Evolutionary conservation across 192 early-diverging fungal species (phyloP).

Genomic region (Rhizoclosmatium sp.): DNA sequence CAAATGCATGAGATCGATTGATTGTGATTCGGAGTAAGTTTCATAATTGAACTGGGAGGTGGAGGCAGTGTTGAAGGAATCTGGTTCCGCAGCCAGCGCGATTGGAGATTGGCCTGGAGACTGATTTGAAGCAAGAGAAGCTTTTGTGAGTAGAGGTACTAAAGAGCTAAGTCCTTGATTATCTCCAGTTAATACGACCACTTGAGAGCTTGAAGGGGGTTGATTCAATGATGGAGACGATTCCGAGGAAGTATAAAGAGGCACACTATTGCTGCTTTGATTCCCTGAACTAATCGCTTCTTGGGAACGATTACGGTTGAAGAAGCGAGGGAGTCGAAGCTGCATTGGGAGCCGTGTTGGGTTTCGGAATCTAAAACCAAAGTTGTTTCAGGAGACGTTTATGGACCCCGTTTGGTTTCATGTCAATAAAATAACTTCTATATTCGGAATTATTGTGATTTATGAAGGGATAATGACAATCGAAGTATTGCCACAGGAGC

Average conservation of each 20-base stretch:
- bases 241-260: not conserved
- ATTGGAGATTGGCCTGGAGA: not conserved
- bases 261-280: not conserved
- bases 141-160: not conserved
- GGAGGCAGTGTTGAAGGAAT: too few species aligned
- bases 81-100: not conserved
- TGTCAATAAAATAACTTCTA: too few species aligned
- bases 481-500: too few species aligned
- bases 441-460: too few species aligned
- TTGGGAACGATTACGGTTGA: conserved; percentile 1
- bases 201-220: not conserved
- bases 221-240: not conserved
- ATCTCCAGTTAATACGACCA: not conserved
- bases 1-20: conserved; percentile 24
- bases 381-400: too few species aligned
- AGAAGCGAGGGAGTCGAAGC: conserved; percentile 14
- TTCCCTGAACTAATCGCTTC: not conserved
- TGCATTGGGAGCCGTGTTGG: not conserved
- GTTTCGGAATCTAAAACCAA: too few species aligned
- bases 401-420: too few species aligned
- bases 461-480: too few species aligned
- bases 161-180: not conserved
- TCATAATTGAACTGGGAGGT: not conserved
- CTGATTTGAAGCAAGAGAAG: not conserved
- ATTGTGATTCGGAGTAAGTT: not conserved